Evolutionary conservation across 331 rosid species (phyloP), one percentile per base, ranked within the genome.

Genomic region (Quercus lobata): DNA sequence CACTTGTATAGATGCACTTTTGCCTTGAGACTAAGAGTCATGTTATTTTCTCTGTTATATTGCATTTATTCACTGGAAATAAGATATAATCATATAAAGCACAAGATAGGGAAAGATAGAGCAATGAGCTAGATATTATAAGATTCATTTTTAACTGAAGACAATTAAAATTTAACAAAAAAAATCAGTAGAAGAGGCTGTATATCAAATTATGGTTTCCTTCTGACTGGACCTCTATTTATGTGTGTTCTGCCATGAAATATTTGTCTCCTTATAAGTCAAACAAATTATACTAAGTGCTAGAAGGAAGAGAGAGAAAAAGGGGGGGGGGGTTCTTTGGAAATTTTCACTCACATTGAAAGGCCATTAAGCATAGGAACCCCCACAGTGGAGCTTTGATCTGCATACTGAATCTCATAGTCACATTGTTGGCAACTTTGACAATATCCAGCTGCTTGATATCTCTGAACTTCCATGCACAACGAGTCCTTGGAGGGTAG

Each of bases 391-490:
- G 96, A 92, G 81, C 97, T 92, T 60, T 83, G 86, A 76, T 92
- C 97, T 25, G 96, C 96, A 80, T 92, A 92, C 63, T 88, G 87
- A 83, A 92, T 87, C 90, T 91, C 97, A 65, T 92, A 92, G 83
- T 91, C 94, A 81, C 97, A 92, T 84, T 92, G 96, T 77, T 73
- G 85, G 73, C 89, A 85, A 73, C 82, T 86, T 73, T 35, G 88
- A 49, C 83, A 85, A 72, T 79, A 71, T 53, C 68, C 85, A 65
- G 72, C 73, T 77, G 76, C 80, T 72, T 86, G 81, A 77, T 84
- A 81, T 80, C 88, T 89, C 65, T 88, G 91, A 76, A 91, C 86
- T 77, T 89, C 96, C 74, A 52, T 77, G 88, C 97, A 92, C 44
- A 92, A 73, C 53, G 88, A 77, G 84, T 92, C 95, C 71, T 54